Evolutionary conservation across 2,329 filamentous ascomycete genomes (phyloP).

Genomic region (Colletotrichum aenigma): DNA sequence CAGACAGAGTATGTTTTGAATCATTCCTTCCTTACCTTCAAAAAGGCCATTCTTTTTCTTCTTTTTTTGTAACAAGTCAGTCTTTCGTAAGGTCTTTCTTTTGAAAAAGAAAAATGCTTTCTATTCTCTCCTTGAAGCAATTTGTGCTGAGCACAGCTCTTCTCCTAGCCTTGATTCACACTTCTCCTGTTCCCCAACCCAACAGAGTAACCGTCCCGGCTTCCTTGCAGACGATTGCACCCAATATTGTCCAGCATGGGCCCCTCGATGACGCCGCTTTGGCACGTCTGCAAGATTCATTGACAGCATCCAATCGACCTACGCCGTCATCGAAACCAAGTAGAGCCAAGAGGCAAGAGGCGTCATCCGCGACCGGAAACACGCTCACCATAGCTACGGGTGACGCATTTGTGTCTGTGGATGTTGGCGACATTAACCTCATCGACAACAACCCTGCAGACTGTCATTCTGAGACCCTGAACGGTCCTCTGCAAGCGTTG

Average conservation of each 20-base stretch:
- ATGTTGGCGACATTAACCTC: background rate
- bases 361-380: background rate
- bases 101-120: background rate
- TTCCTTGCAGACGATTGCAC: background rate
- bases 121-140: background rate
- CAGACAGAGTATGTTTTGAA: background rate
- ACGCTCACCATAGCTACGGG: background rate
- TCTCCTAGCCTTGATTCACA: background rate
- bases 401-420: background rate
- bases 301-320: background rate
- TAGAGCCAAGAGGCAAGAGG: background rate
- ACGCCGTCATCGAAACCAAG: background rate
- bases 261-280: background rate
- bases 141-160: background rate
- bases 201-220: background rate
- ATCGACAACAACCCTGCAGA: background rate
- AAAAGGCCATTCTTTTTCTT: background rate
- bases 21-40: background rate
- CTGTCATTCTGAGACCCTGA: background rate
- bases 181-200: background rate
- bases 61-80: background rate
- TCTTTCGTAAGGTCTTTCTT: background rate
- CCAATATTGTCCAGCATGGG: background rate
- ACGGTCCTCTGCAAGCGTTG: background rate
- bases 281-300: background rate